Conservation (phyloP, 345 rosid species). For the Brassica incana region DNA sequence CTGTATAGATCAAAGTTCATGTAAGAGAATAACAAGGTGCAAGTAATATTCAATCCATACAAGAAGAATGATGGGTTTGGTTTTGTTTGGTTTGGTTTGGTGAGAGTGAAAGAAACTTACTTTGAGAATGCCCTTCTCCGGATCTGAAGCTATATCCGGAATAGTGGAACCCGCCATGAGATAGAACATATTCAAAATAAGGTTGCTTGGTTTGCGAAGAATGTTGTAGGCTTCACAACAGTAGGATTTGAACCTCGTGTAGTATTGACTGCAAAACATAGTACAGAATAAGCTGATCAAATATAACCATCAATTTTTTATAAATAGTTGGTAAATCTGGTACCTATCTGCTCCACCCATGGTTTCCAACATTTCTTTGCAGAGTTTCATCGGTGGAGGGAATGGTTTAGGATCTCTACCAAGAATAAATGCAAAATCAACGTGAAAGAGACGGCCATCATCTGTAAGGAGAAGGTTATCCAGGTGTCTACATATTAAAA, state of each 20-base stretch:
- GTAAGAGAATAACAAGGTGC: not conserved
- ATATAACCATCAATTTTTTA: too few relatives aligned
- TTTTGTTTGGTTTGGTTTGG: too few relatives aligned
- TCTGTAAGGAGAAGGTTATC: constrained; percentile 97
- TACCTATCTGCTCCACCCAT: constrained; percentile 99
- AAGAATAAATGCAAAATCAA: constrained; percentile 94
- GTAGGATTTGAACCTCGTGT: constrained; percentile 93
- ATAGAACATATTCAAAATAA: constrained; percentile 88
- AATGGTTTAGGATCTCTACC: constrained; percentile 99
- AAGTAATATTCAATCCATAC: constrained; percentile 3
- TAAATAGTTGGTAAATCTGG: not conserved
- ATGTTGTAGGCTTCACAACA: constrained; percentile 99
- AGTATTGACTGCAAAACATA: constrained; percentile 73
- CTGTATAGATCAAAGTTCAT: constrained; percentile 40
- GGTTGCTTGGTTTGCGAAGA: constrained; percentile 96
- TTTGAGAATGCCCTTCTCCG: constrained; percentile 97
- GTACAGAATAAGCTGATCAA: not conserved
- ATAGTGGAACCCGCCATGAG: constrained; percentile 98
- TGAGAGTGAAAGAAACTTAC: constrained; percentile 42
- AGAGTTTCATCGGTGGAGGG: constrained; percentile 99
- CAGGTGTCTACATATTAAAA: constrained; percentile 63
- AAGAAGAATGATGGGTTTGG: not conserved
- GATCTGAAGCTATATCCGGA: constrained; percentile 95
- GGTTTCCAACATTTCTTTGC: constrained; percentile 99
- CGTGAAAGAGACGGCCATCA: constrained; percentile 96